Evolutionary conservation across 768 basidiomycete genomes (phyloP), one percentile per base, ranked within the genome.

Genomic region (Tulasnella sp.): DNA sequence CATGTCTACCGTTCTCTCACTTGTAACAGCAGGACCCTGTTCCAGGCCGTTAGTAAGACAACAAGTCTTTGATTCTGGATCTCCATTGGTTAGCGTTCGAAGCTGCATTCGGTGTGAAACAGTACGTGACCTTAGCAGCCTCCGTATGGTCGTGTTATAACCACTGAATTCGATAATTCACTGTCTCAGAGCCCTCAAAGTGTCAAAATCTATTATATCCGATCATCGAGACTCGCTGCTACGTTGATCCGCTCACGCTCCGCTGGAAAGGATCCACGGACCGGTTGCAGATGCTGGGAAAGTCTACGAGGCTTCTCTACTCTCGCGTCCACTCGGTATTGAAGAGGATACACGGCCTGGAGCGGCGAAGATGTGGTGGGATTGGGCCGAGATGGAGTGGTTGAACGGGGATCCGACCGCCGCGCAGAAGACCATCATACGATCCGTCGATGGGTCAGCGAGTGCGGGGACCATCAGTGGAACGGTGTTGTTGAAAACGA

Each of bases 381-480:
- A 89, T 75, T 94, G 91, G 90, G 89, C 88, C 1, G 89, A 94
- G 76, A 85, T 91, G 84, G 91, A 92, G 79, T 94, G 92, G 92
- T 78, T 91, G 12, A 78, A 81, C 16, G 84, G 86, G 0, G 76
- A 83, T 37, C 77, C 81, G 22, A 83, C 86, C 37, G 81, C 83
- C 39, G 84, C 88, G 16, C 77, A 87, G 41, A 80, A 83, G 40
- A 82, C 90, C 37, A 82, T 88, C 52, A 78, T 89, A 62, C 84
- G 82, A 26, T 84, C 88, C 11, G 86, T 86, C 14, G 77, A 82
- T 0, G 62, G 71, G 5, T n/a, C n/a, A n/a, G n/a, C n/a, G n/a
- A 83, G 87, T 3, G 80, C 89, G 73, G 83, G 82, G 39, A 22
- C 0, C 29, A 39, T 40, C 26, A 37, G 35, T 12, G 64, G 59